Conservation (phyloP, 1,284 basidiomycete genomes). For the Ustilago tritici region DNA sequence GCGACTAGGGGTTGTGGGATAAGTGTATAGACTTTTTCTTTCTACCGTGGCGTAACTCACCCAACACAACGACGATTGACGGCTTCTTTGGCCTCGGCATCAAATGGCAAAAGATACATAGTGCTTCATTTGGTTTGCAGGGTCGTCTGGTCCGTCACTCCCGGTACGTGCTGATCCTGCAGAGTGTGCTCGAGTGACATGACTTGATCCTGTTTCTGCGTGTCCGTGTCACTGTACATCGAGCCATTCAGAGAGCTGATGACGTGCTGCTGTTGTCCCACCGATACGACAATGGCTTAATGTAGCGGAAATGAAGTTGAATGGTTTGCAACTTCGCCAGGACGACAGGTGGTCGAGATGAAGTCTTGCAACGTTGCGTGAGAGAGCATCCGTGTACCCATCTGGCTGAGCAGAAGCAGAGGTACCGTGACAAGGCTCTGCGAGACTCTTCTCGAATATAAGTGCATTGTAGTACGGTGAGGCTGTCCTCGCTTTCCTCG, state of each 20-base stretch:
- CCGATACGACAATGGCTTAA: not conserved
- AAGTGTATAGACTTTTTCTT: not conserved
- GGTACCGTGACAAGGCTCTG: too few relatives aligned
- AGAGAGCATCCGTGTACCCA: not conserved
- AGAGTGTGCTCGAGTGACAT: not conserved
- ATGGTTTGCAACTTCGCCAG: slow-evolving; percentile 17
- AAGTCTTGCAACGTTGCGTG: slow-evolving; percentile 6
- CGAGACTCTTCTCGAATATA: not conserved
- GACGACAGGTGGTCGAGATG: slow-evolving; percentile 13
- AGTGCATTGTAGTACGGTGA: not conserved
- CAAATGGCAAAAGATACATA: not conserved
- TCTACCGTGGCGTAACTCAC: not conserved
- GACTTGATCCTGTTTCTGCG: not conserved
- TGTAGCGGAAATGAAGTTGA: slow-evolving; percentile 7
- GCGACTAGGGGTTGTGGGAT: not conserved
- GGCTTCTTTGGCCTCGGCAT: slow-evolving; percentile 13
- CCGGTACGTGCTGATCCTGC: slow-evolving; percentile 1
- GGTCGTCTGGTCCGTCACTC: not conserved
- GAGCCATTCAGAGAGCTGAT: not conserved
- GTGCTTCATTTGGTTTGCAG: not conserved
- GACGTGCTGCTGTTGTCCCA: slow-evolving; percentile 8
- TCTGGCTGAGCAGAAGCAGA: not conserved
- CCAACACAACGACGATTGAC: slow-evolving; percentile 11
- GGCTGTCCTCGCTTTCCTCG: not conserved
- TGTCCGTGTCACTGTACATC: not conserved